Conservation (phyloP, 2,329 filamentous ascomycete species). For the Colletotrichum destructivum region DNA sequence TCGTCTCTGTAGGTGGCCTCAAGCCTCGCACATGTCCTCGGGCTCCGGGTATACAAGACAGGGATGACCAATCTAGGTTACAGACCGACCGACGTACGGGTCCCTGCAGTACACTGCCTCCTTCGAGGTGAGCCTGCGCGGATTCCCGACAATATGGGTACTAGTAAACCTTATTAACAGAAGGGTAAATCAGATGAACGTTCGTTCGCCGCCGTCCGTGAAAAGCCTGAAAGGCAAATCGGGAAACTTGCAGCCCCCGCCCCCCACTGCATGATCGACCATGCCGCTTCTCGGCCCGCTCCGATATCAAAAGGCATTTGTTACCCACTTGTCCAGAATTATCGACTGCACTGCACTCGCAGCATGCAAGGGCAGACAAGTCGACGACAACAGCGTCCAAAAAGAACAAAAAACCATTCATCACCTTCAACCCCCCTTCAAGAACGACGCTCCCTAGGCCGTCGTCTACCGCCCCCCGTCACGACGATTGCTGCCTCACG, state of each 20-base stretch:
- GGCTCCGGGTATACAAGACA: constrained; percentile 4
- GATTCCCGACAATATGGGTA: background rate
- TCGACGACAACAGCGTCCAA: constrained; percentile 1
- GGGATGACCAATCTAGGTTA: background rate
- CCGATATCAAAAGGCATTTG: constrained; percentile 27
- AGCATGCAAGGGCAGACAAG: background rate
- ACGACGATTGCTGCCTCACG: background rate
- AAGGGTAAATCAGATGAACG: constrained; percentile 29
- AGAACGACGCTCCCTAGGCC: background rate
- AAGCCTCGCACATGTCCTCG: constrained; percentile 2
- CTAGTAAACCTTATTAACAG: constrained; percentile 14
- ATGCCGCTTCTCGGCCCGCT: constrained; percentile 30
- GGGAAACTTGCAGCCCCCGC: constrained; percentile 14
- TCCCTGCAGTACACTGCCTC: constrained; percentile 20
- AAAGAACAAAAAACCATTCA: background rate
- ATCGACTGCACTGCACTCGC: background rate
- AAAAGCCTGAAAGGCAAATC: constrained; percentile 22
- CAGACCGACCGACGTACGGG: constrained; percentile 4
- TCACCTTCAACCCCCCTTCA: background rate
- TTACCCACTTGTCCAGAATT: constrained; percentile 22
- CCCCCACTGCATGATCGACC: constrained; percentile 27
- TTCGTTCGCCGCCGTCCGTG: background rate
- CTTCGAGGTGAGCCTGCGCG: constrained; percentile 3
- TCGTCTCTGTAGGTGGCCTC: constrained; percentile 7
- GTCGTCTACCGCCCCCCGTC: constrained; percentile 8